phyloP scores from a whole-genome alignment of 768 basidiomycete genomes.

The Tricholoma terreum region DNA sequence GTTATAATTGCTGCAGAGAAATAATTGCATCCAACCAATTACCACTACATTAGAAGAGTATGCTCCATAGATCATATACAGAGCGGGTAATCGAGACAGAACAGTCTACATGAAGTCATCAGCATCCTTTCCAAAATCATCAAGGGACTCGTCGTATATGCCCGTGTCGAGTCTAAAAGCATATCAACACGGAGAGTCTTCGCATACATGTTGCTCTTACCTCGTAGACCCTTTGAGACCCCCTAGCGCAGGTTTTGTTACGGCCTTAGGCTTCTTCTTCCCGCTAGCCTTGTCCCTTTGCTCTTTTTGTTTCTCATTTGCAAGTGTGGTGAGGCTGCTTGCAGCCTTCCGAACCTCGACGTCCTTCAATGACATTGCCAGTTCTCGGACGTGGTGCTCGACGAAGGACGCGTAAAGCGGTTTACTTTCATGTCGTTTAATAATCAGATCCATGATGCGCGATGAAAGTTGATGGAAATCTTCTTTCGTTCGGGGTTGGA shows the following conservation, averaged over 20 bases:
- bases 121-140: conserved; percentile 73
- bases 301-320: conserved; percentile 95
- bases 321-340: conserved; percentile 76
- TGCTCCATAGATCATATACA: neutral
- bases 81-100: neutral
- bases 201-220: conserved; percentile 35
- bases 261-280: conserved; percentile 82
- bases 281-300: conserved; percentile 81
- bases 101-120: conserved; percentile 88
- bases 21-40: neutral
- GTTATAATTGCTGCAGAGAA: too few species aligned
- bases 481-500: conserved; percentile 83
- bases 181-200: conserved; percentile 6
- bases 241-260: conserved; percentile 73
- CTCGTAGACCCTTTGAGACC: conserved; percentile 63
- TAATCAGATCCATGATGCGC: conserved; percentile 67
- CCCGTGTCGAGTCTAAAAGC: conserved; percentile 67
- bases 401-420: conserved; percentile 83
- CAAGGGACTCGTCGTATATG: conserved; percentile 84
- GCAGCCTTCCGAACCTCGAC: conserved; percentile 91
- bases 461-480: conserved; percentile 78
- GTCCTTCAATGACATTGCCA: conserved; percentile 78
- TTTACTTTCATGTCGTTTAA: conserved; percentile 77
- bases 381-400: conserved; percentile 75
- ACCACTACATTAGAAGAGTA: neutral